Evolutionary conservation across 139 green algal species (phyloP), one percentile per base, ranked within the genome.

Genomic region (Closterium sp.): DNA sequence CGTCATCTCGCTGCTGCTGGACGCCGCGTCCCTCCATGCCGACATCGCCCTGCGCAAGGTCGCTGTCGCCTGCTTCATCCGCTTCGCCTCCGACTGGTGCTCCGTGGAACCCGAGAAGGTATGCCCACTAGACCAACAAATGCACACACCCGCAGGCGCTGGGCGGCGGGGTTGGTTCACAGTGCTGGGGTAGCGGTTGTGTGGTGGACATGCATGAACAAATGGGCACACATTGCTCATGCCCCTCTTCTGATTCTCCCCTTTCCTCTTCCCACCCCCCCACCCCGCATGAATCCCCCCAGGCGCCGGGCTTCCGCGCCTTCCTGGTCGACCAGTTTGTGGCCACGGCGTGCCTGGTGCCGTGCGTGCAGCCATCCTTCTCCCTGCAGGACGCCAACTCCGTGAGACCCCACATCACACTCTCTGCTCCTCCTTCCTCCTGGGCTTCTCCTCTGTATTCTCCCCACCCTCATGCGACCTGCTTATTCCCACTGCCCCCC

Each of bases 31-130:
- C 33, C n/a, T n/a, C 33, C 34, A 93, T 33, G 28, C 38, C 0
- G 91, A 94, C 88, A 85, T 94, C 3, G 7, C 66, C 9, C 33
- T 92, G 32, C 88, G 91, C 76, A 94, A 94, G 91, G 91, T 94
- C 88, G 93, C 33, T 38, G 33, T 88, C 8, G 32, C 32, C 88
- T 86, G 33, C 16, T 91, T 91, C 36, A 33, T 36, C 32, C 89
- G 34, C 43, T 87, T 93, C 33, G 64, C 64, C 33, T 69, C 55
- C 34, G 91, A 93, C n/a, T 93, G 91, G 91, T 93, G 91, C 33
- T 31, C 32, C 55, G 23, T 1, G 4, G 87, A 91, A 7, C 83
- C 91, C 1, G 91, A 93, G 28, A 93, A 93, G 91, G 91, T 93
- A 88, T 36, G 30, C 85, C 4, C 85, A 21, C 16, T 31, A 85